These are phyloP conservation scores for Amanita phalloides DNA, from an alignment of 768 basidiomycete species.

Conservation along the genomic window DNA sequence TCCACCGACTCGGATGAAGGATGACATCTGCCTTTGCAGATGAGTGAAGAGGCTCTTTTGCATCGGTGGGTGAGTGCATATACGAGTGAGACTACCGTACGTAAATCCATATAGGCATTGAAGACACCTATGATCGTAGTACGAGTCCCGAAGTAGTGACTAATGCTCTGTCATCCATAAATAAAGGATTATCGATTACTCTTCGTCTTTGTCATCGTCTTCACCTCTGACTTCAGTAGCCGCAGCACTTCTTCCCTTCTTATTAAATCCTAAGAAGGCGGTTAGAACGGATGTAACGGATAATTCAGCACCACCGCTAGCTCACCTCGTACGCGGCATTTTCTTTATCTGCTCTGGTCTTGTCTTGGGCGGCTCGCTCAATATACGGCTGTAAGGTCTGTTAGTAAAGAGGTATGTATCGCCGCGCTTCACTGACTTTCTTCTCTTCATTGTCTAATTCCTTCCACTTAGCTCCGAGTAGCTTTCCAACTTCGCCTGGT, in stretches of 20 bases:
- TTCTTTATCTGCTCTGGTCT: constrained; percentile 77
- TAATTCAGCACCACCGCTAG: background rate
- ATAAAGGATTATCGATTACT: constrained; percentile 15
- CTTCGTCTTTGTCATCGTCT: constrained; percentile 26
- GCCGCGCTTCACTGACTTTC: constrained; percentile 43
- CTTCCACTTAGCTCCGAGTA: constrained; percentile 96
- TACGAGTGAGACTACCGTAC: too few species aligned
- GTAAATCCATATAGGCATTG: too few species aligned
- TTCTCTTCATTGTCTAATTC: constrained; percentile 86
- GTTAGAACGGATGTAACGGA: background rate
- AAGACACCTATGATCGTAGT: too few species aligned
- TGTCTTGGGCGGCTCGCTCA: constrained; percentile 81
- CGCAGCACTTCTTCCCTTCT: constrained; percentile 13
- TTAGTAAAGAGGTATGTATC: constrained; percentile 1
- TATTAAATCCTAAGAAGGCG: constrained; percentile 7
- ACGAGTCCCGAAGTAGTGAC: background rate
- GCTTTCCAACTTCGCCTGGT: constrained; percentile 84
- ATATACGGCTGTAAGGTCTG: constrained; percentile 60
- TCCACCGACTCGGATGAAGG: too few species aligned
- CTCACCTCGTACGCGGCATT: constrained; percentile 44
- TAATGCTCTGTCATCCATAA: background rate
- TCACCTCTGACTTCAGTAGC: constrained; percentile 14
- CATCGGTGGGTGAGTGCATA: too few species aligned
- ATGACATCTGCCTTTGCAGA: too few species aligned
- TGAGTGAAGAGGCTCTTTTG: too few species aligned